Base-by-base conservation (phyloP, 345 rosid species). In the Psidium guajava region DNA sequence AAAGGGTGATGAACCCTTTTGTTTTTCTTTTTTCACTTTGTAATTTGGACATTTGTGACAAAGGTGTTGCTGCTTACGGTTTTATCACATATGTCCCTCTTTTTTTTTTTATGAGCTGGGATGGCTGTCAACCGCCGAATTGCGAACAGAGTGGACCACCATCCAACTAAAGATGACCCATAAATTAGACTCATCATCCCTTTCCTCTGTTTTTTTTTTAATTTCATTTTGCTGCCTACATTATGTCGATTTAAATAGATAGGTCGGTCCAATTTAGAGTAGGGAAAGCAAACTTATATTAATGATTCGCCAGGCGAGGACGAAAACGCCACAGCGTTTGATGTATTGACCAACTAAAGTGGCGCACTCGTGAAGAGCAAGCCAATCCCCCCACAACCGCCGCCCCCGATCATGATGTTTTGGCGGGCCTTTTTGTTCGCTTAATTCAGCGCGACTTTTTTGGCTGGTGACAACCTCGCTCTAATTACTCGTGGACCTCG, bases 231-330 rank as follows among this genome's bases (percentile, higher is more conserved):
- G 44, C 8, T 64, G 44, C 18, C 9, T 8, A 32, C 22, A 22
- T 16, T 16, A 32, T 1, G 47, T 69, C 24, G 24, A 16, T 32
- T 69, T 32, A 10, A 69, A 69, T 8, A 15, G 47, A 69, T 32
- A 69, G 77, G 77, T 69, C 44, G 77, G 77, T 69, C 77, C 77
- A 69, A 69, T 3, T 61, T 27, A 8, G 21, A 0, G 15, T 61
- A 2, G 7, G 42, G 36, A 20, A 12, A n/a, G 18, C 69, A 12
- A n/a, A n/a, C 36, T n/a, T 58, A n/a, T 5, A 1, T n/a, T 58
- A 11, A 58, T 58, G n/a, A 58, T n/a, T 58, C 36, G 61, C 61
- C 0, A 0, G 59, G 59, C 7, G 25, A 57, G 61, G 28, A 50
- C 20, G 54, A 52, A 52, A 52, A 52, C 15, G 54, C 54, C 18